Base-by-base conservation (phyloP, 139 green algal genomes). In the Chlorella sp. region DNA sequence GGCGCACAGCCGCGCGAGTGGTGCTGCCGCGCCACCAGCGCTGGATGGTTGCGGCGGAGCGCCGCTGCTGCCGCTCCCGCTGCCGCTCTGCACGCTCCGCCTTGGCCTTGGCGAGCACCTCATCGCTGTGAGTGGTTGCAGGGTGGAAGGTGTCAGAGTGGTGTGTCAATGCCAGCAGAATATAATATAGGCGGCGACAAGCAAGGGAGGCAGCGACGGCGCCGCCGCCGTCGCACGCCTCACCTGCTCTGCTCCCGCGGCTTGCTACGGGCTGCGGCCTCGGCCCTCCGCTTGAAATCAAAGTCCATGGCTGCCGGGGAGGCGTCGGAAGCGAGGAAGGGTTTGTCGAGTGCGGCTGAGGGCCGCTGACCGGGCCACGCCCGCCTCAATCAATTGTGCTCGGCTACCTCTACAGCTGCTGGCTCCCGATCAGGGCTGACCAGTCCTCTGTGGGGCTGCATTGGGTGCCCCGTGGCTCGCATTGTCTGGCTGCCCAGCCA, bases 101-200 rank as follows among this genome's bases (percentile, higher is more conserved):
- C 70, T 86, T 86, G 28, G 81, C 81, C 54, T 86, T 60, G 32
- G 30, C 44, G 2, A 86, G 72, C 40, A 76, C 79, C 79, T 84
- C 79, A 26, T 44, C 28, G 43, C 79, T 84, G 62, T 30, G 40
- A 8, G 1, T 9, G 72, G 41, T 16, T 30, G 30, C 0, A 65
- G 16, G 6, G 46, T 46, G 48, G 0, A 8, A 22, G 74, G 13
- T 8, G 26, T 43, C 19, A 65, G 58, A 22, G 32, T 34, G 58
- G 19, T 34, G n/a, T 30, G 58, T 17, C 58, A 67, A 67, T 30
- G 58, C 17, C 19, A 67, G 58, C 19, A 5, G 32, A 67, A 22
- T 32, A 30, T 32, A 36, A 32, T 40, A 36, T 20, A 30, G 69
- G 69, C 69, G 14, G 26, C 22, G 24, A n/a, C 5, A 30, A n/a